Evolutionary conservation across 2,329 filamentous ascomycete species (phyloP).

Genomic region (Diaporthe sp.): DNA sequence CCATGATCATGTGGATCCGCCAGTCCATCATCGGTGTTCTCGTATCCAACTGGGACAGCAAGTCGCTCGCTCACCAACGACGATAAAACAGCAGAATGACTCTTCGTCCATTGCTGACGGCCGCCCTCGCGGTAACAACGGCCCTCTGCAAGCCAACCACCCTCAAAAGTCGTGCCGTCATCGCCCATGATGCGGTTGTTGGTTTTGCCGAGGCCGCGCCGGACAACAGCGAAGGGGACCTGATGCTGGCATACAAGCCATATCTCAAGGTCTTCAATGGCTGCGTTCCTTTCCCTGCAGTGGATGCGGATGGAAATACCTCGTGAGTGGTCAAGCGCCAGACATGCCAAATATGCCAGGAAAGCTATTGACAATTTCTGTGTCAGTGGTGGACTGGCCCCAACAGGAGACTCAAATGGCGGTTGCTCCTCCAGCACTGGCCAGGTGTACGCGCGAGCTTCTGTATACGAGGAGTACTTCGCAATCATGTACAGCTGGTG

Average conservation of each 20-base stretch:
- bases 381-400: conserved; percentile 52
- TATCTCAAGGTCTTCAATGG: conserved; percentile 68
- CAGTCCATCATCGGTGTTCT: neutral
- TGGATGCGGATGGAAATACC: conserved; percentile 70
- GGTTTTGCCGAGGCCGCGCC: conserved; percentile 69
- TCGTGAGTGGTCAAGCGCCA: conserved; percentile 55
- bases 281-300: conserved; percentile 74
- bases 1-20: neutral
- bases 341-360: no score
- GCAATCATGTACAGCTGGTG: conserved; percentile 57
- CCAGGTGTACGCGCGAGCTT: conserved; percentile 55
- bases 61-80: neutral
- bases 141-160: neutral
- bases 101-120: neutral
- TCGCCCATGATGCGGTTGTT: conserved; percentile 57
- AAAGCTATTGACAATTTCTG: neutral
- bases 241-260: conserved; percentile 70
- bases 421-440: conserved; percentile 52
- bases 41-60: neutral
- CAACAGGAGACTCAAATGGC: conserved; percentile 48
- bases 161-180: conserved; percentile 45
- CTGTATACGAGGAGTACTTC: conserved; percentile 47
- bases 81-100: neutral
- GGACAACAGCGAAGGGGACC: conserved; percentile 56
- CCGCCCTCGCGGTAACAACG: neutral